Evolutionary conservation across 2,329 filamentous ascomycete genomes (phyloP).

Genomic region (Epichloe brachyelytri): DNA sequence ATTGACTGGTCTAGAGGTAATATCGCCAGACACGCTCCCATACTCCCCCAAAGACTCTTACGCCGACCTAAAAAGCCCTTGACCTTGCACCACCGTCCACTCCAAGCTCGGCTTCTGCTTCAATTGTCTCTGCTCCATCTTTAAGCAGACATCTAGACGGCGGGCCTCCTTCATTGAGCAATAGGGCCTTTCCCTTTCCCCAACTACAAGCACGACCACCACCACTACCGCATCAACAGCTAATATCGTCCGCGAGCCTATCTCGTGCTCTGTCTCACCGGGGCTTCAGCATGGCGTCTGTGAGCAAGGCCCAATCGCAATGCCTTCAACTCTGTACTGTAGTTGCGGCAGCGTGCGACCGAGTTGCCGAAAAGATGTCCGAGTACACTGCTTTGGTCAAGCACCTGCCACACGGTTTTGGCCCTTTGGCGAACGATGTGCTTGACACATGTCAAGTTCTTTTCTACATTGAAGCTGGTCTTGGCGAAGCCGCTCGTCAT

Average conservation of each 20-base stretch:
- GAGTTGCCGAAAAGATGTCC: constrained; percentile 50
- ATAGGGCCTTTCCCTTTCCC: not conserved
- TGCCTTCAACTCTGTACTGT: constrained; percentile 37
- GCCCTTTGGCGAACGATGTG: constrained; percentile 50
- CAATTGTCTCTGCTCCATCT: constrained; percentile 1
- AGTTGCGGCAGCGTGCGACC: constrained; percentile 47
- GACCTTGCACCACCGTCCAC: constrained; percentile 3
- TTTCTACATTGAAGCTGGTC: constrained; percentile 55
- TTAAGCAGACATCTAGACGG: constrained; percentile 2
- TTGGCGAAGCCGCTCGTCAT: constrained; percentile 38
- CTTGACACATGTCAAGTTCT: constrained; percentile 53
- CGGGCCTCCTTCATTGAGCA: not conserved
- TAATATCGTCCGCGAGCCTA: not conserved
- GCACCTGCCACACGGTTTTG: constrained; percentile 41
- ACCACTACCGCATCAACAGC: not conserved
- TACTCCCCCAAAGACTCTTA: constrained; percentile 2
- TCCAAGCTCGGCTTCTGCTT: constrained; percentile 4
- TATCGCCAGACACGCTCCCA: not conserved
- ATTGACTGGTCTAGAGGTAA: constrained; percentile 1
- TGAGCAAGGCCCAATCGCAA: constrained; percentile 17
- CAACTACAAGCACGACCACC: not conserved
- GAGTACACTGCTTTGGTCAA: constrained; percentile 49
- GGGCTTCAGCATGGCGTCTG: constrained; percentile 6
- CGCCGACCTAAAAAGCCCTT: constrained; percentile 5
- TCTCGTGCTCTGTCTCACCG: not conserved